Evolutionary conservation across 225 moss, liverwort and hornwort genomes (phyloP).

Genomic region (Ulota crispa): DNA sequence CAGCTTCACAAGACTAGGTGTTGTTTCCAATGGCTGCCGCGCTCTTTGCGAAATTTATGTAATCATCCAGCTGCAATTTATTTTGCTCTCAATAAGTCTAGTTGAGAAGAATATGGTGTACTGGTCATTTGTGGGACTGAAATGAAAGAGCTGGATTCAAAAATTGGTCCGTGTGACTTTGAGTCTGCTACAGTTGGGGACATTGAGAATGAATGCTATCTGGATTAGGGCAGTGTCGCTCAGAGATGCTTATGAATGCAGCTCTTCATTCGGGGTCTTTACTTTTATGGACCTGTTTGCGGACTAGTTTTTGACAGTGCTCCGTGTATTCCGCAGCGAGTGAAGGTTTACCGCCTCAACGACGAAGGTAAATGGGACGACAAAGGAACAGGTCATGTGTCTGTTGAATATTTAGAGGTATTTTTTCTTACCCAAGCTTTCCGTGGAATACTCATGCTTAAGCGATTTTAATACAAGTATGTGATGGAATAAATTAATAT

Average conservation of each 20-base stretch:
- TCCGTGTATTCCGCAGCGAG: constrained; percentile 65
- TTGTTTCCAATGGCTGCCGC: not conserved
- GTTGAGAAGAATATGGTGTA: not conserved
- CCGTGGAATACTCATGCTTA: not conserved
- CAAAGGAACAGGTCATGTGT: constrained; percentile 99
- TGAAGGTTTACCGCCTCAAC: constrained; percentile 99
- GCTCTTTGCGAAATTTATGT: not conserved
- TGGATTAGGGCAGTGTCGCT: constrained; percentile 3
- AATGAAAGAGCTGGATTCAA: not conserved
- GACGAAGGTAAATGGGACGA: constrained; percentile 99
- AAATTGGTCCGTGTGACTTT: constrained; percentile 7
- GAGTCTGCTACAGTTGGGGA: not conserved
- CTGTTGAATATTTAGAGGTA: constrained; percentile 99
- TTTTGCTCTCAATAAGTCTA: not conserved
- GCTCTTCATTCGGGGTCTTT: not conserved
- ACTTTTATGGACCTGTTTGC: not conserved
- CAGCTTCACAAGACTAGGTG: constrained; percentile 15
- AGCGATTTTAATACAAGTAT: not conserved
- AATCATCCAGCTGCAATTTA: not conserved
- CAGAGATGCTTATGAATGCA: not conserved
- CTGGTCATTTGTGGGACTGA: not conserved
- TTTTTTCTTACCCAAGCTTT: constrained; percentile 21
- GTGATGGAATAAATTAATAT: not conserved
- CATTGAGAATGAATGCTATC: constrained; percentile 9
- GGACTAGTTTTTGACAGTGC: constrained; percentile 25